Evolutionary conservation across 75 land plant genomes (phyloP).

Genomic region (Larix kaempferi): DNA sequence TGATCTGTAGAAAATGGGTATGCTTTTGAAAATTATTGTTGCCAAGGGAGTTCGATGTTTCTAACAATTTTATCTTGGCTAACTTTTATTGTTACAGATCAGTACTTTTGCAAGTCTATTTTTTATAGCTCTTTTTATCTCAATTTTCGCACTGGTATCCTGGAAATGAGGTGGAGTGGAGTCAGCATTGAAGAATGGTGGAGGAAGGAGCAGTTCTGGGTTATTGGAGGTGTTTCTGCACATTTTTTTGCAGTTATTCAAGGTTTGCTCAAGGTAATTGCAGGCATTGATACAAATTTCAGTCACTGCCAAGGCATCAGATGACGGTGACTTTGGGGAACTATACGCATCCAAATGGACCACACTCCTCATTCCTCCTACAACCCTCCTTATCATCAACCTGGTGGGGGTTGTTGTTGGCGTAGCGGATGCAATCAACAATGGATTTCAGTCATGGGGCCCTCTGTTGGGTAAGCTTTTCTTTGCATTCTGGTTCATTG

Average conservation of each 20-base stretch:
- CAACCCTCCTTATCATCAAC: conserved; percentile 80
- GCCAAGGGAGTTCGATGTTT: background rate
- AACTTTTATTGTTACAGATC: conserved; percentile 44
- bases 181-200: conserved; percentile 84
- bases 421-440: conserved; percentile 88
- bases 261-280: conserved; percentile 78
- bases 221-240: conserved; percentile 82
- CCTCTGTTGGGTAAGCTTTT: conserved; percentile 91
- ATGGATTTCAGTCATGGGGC: conserved; percentile 95
- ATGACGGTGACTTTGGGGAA: conserved; percentile 66
- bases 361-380: conserved; percentile 88
- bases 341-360: conserved; percentile 93
- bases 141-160: conserved; percentile 76
- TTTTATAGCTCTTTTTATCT: conserved; percentile 69
- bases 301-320: conserved; percentile 74
- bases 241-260: conserved; percentile 87
- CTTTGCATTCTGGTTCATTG: conserved; percentile 82
- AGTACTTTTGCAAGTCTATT: conserved; percentile 80
- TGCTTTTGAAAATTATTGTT: background rate
- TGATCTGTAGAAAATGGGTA: background rate
- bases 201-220: conserved; percentile 90
- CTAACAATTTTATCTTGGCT: background rate
- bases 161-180: conserved; percentile 78
- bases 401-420: conserved; percentile 95
- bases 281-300: conserved; percentile 79